These are phyloP conservation scores for Melanogaster broomeanus DNA, from an alignment of 768 basidiomycete genomes.

Conservation along the genomic window DNA sequence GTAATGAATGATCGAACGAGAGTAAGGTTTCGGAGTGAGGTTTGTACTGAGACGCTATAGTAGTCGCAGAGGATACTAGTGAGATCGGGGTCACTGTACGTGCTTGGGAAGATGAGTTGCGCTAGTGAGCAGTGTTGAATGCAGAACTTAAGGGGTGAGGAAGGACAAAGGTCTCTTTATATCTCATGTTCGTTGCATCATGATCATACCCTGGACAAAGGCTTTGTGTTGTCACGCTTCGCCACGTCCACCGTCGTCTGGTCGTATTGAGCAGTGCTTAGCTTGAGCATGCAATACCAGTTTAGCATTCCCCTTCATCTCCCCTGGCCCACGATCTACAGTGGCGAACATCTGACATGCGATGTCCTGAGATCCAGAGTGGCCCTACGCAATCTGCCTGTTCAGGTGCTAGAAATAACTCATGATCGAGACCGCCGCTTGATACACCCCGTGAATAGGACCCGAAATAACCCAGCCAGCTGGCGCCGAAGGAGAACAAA, in stretches of 20 bases:
- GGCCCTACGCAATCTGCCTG: background rate
- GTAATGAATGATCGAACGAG: conserved; percentile 1
- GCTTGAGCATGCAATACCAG: background rate
- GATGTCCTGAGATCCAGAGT: background rate
- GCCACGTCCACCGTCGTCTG: background rate
- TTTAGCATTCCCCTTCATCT: conserved; percentile 8
- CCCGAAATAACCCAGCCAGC: background rate
- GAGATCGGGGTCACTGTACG: background rate
- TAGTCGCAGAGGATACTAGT: background rate
- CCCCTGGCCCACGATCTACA: background rate
- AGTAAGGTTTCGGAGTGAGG: background rate
- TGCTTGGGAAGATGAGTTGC: background rate
- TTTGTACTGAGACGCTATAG: background rate
- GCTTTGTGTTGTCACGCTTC: background rate
- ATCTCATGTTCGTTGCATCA: background rate
- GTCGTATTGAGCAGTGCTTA: background rate
- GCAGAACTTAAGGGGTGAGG: background rate
- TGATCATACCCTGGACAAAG: background rate
- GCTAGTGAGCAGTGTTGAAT: background rate
- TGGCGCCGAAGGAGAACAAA: too few relatives aligned
- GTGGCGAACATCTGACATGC: background rate
- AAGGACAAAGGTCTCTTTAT: conserved; percentile 5
- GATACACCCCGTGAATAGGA: background rate
- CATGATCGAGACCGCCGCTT: background rate
- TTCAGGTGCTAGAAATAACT: background rate